phyloP scores from a whole-genome alignment of 2,329 filamentous ascomycete genomes.

The Plenodomus tracheiphilus region DNA sequence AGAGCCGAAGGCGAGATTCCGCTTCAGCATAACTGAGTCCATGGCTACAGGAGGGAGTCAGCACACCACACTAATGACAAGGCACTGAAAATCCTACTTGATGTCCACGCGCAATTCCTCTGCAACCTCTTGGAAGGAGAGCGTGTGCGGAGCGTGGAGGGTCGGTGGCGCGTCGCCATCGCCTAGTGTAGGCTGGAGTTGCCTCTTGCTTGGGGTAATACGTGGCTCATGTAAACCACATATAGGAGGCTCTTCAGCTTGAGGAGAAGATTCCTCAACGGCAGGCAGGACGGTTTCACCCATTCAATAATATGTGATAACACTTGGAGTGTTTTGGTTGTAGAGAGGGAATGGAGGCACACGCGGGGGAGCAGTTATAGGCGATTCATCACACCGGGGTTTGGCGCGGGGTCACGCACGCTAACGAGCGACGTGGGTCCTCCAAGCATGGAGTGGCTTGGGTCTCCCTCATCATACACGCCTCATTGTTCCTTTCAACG shows the following conservation, averaged over 20 bases:
- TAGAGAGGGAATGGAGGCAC: slow-evolving; percentile 22
- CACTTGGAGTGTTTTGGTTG: slow-evolving; percentile 38
- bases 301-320: slow-evolving; percentile 47
- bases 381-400: slow-evolving; percentile 20
- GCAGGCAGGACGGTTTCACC: slow-evolving; percentile 45
- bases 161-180: slow-evolving; percentile 23
- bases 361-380: slow-evolving; percentile 40
- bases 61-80: background rate
- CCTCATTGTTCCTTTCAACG: slow-evolving; percentile 13
- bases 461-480: slow-evolving; percentile 19
- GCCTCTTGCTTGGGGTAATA: slow-evolving; percentile 27
- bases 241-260: slow-evolving; percentile 49
- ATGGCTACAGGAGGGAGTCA: slow-evolving; percentile 48
- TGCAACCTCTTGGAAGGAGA: slow-evolving; percentile 42
- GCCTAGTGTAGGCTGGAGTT: slow-evolving; percentile 23
- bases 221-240: slow-evolving; percentile 41
- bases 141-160: slow-evolving; percentile 41
- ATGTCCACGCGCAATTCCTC: slow-evolving; percentile 41
- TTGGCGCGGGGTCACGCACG: slow-evolving; percentile 38
- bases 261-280: slow-evolving; percentile 47
- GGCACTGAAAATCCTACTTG: slow-evolving; percentile 25
- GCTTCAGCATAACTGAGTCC: slow-evolving; percentile 67
- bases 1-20: slow-evolving; percentile 63
- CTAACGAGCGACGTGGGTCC: slow-evolving; percentile 37
- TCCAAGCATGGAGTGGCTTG: slow-evolving; percentile 27